phyloP scores from a whole-genome alignment of 495 filamentous ascomycete genomes.

The Lasiosphaeria ovina region DNA sequence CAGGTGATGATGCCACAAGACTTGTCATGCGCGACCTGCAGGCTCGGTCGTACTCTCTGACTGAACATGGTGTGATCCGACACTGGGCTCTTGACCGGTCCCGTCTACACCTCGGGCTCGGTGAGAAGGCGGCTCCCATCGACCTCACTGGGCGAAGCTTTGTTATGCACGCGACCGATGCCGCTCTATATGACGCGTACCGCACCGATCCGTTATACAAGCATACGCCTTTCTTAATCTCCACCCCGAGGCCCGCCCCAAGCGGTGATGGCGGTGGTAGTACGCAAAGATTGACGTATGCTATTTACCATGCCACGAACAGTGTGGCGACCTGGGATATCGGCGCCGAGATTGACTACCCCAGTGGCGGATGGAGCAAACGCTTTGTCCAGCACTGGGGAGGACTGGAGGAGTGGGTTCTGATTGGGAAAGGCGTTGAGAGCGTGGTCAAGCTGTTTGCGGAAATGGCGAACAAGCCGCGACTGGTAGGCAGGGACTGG shows the following conservation, averaged over 20 bases:
- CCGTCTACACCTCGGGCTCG: slow-evolving; percentile 63
- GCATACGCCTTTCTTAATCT: slow-evolving; percentile 65
- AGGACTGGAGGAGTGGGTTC: slow-evolving; percentile 66
- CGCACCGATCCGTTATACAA: slow-evolving; percentile 72
- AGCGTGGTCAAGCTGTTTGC: slow-evolving; percentile 64
- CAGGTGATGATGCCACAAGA: slow-evolving; percentile 7
- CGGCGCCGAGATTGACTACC: slow-evolving; percentile 63
- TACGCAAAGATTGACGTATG: slow-evolving; percentile 33
- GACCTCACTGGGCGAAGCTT: slow-evolving; percentile 65
- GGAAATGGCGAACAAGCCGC: slow-evolving; percentile 62
- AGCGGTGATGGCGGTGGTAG: slow-evolving; percentile 43
- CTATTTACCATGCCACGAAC: slow-evolving; percentile 65
- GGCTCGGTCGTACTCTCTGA: slow-evolving; percentile 60
- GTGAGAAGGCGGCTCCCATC: slow-evolving; percentile 70
- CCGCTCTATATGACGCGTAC: slow-evolving; percentile 68
- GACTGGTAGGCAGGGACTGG: slow-evolving; percentile 50
- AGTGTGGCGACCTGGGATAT: slow-evolving; percentile 60
- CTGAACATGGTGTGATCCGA: slow-evolving; percentile 56
- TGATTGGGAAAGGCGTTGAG: slow-evolving; percentile 62
- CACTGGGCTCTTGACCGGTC: slow-evolving; percentile 58
- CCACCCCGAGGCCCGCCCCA: slow-evolving; percentile 47
- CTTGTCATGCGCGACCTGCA: slow-evolving; percentile 57
- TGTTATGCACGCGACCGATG: slow-evolving; percentile 64
- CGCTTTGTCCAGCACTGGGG: slow-evolving; percentile 68
- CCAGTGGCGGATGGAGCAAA: slow-evolving; percentile 59